phyloP scores from a whole-genome alignment of 768 basidiomycete genomes.

The Auriscalpium vulgare region DNA sequence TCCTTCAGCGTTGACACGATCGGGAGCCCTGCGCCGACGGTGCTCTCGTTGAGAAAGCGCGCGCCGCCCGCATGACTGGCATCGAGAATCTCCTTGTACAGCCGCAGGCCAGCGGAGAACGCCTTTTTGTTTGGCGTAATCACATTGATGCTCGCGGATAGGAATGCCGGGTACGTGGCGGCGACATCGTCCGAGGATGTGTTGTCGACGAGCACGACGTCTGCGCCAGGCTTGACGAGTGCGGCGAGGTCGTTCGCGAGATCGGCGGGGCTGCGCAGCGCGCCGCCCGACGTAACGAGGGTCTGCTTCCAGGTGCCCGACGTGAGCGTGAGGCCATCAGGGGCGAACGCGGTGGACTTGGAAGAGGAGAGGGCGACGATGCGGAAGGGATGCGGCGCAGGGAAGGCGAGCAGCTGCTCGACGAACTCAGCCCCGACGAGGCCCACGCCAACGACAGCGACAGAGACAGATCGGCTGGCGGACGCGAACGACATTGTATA shows the following conservation, averaged over 20 bases:
- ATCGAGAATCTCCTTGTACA: conserved; percentile 63
- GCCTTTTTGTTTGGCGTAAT: conserved; percentile 99
- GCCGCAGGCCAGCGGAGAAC: conserved; percentile 59
- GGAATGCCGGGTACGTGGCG: conserved; percentile 69
- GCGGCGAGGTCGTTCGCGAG: conserved; percentile 35
- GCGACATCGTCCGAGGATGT: conserved; percentile 84
- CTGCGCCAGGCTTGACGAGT: conserved; percentile 38
- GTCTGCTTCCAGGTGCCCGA: conserved; percentile 35
- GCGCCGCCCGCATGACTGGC: conserved; percentile 54
- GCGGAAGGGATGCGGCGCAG: conserved; percentile 47
- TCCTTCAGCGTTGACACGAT: conserved; percentile 90
- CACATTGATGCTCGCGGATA: conserved; percentile 73
- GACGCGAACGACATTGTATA: background rate
- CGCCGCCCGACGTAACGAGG: conserved; percentile 38
- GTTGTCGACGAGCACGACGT: conserved; percentile 81
- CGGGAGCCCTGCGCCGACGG: conserved; percentile 94
- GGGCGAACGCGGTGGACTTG: conserved; percentile 47
- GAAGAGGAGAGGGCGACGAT: conserved; percentile 68
- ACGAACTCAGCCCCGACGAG: conserved; percentile 89
- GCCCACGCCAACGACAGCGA: conserved; percentile 87
- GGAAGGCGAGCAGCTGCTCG: conserved; percentile 65
- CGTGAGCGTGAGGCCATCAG: conserved; percentile 36
- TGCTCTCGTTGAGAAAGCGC: conserved; percentile 79
- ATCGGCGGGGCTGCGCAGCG: conserved; percentile 30
- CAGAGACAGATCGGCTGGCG: conserved; percentile 25